Evolutionary conservation across 140 eudicot genomes (phyloP), one percentile per base, ranked within the genome.

Genomic region (Artemisia princeps): DNA sequence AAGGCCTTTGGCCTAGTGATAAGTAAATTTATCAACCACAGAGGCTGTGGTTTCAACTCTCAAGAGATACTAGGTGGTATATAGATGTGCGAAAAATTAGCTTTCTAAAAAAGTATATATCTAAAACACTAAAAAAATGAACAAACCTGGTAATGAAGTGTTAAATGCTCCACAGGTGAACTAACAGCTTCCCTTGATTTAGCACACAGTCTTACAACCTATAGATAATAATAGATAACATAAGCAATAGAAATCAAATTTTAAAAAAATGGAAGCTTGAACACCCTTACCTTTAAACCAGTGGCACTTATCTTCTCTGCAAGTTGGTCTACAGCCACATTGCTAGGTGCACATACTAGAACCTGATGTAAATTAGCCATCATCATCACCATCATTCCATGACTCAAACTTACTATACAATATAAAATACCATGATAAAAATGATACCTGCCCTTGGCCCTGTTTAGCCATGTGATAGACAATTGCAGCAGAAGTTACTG

Each of bases 101-200:
- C 33, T 26, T 26, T 26, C 33, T 26, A 26, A 26, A 26, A 26
- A 26, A 26, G 4, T 26, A 26, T 26, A 26, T 3, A 26, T 26
- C 33, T 26, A 26, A 26, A 26, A 26, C 4, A 26, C 33, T 26
- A 26, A 26, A 26, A 26, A 71, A 13, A 65, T 17, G 10, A 70
- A 66, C 86, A 68, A 44, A 94, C 99, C 99, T 94, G 99, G 76
- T 94, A 88, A 71, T 94, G 99, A 79, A 94, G 95, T 15, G 99
- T 88, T 42, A 94, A 74, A 80, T 94, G 96, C 94, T 94, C 99
- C 69, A 94, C 96, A 51, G 96, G 99, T 23, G 99, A 94, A 74
- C 99, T 94, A 56, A 94, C 99, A 70, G 99, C 99, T 82, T 94
- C 99, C 85, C 99, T 86, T 55, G 99, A 94, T 76, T 94, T 94